Conservation (phyloP, 306 rosid species). For the Acacia crassicarpa region DNA sequence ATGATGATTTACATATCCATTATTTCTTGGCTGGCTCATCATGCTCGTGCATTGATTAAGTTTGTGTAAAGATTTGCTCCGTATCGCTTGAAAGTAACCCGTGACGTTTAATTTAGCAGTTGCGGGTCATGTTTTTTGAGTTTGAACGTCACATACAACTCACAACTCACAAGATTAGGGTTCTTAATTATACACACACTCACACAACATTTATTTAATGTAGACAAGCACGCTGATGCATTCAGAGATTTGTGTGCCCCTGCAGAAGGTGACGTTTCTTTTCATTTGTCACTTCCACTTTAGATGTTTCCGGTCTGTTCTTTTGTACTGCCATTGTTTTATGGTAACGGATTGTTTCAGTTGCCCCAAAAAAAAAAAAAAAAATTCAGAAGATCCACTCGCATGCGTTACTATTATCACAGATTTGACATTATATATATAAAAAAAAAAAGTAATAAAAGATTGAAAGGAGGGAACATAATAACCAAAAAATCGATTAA, state of each 20-base stretch:
- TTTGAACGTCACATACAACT: neutral
- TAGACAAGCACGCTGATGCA: neutral
- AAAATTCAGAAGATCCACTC: neutral
- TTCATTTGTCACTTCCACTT: slow-evolving; percentile 8
- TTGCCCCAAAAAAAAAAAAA: no score
- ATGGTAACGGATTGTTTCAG: no score
- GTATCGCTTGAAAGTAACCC: slow-evolving; percentile 25
- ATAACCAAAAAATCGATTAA: neutral
- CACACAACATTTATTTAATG: neutral
- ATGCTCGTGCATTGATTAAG: slow-evolving; percentile 3
- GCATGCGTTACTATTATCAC: neutral
- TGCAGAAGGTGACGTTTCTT: neutral
- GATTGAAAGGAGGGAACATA: no score
- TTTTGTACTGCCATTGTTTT: no score
- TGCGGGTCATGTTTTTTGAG: neutral
- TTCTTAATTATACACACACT: neutral
- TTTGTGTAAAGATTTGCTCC: slow-evolving; percentile 18
- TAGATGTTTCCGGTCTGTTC: neutral
- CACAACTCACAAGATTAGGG: neutral
- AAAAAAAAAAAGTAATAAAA: no score
- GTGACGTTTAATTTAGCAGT: neutral
- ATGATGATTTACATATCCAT: neutral
- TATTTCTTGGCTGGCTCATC: neutral
- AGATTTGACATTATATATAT: neutral
- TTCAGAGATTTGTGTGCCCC: neutral